Percentiles rank a stretch among this genome's conserved stretches.
Evolutionary conservation across 2,329 filamentous ascomycete species (phyloP).

Genomic region (Penicillium occitanis): DNA sequence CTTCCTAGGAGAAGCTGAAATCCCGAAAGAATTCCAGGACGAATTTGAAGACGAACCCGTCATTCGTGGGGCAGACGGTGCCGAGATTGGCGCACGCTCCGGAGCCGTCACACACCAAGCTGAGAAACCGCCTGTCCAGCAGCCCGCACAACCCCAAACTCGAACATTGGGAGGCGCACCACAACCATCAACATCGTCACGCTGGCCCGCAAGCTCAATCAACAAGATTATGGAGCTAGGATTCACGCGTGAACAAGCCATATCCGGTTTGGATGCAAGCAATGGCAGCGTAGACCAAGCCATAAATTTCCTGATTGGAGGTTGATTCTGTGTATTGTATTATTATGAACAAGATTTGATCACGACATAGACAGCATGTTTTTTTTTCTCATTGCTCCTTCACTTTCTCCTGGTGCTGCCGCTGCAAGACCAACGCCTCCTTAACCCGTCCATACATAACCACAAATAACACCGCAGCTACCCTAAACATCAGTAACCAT

Average conservation of each 20-base stretch:
- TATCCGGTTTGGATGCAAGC: constrained; percentile 77
- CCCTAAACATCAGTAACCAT: constrained; percentile 18
- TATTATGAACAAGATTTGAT: constrained; percentile 2
- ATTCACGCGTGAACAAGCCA: constrained; percentile 71
- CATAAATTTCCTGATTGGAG: constrained; percentile 66
- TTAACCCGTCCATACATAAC: constrained; percentile 17
- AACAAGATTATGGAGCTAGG: constrained; percentile 75
- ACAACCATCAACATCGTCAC: constrained; percentile 30
- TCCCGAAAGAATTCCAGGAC: constrained; percentile 76
- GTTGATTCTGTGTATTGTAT: constrained; percentile 13
- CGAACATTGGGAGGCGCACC: constrained; percentile 26
- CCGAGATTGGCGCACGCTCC: constrained; percentile 77
- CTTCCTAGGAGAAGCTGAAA: constrained; percentile 89
- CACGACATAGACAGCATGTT: neutral
- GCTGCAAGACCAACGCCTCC: constrained; percentile 16
- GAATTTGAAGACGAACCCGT: constrained; percentile 77
- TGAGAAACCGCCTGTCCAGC: constrained; percentile 17
- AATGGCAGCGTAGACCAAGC: constrained; percentile 85
- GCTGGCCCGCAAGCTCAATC: constrained; percentile 63
- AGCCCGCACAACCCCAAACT: constrained; percentile 14
- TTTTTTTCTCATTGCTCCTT: constrained; percentile 8
- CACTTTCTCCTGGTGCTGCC: neutral
- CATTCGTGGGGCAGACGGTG: constrained; percentile 82
- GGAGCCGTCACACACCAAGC: constrained; percentile 60
- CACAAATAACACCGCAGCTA: constrained; percentile 15